Evolutionary conservation across 1,284 basidiomycete species (phyloP).

Genomic region (Rhizopogon parksii): DNA sequence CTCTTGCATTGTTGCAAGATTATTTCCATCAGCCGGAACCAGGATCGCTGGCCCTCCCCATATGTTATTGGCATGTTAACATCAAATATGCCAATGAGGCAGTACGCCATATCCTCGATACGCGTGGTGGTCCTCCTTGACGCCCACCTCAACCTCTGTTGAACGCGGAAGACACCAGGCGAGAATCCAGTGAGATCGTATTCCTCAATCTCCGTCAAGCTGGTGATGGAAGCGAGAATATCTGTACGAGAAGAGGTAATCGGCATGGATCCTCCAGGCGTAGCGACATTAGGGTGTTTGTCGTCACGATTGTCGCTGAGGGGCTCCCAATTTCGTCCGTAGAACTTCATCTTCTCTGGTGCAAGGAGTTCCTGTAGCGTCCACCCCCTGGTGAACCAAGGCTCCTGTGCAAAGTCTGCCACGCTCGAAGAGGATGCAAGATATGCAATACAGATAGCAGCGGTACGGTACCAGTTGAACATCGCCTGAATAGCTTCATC

Average conservation of each 20-base stretch:
- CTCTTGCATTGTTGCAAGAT: no score
- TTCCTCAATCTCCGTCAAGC: no score
- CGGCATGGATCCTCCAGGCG: background rate
- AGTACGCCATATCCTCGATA: no score
- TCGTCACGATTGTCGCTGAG: background rate
- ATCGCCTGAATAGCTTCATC: constrained; percentile 5
- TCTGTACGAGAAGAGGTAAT: background rate
- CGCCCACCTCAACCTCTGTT: background rate
- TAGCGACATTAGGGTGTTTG: background rate
- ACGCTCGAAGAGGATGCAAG: background rate
- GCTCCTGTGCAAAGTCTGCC: background rate
- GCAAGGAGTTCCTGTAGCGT: constrained; percentile 8
- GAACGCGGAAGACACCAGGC: background rate
- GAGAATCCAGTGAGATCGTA: no score
- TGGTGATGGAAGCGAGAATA: background rate
- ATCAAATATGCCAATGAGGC: no score
- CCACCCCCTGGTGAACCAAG: constrained; percentile 7
- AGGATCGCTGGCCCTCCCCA: no score
- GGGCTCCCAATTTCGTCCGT: constrained; percentile 1
- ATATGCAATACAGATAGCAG: background rate
- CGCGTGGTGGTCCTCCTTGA: no score
- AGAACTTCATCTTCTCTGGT: constrained; percentile 2
- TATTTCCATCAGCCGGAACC: no score
- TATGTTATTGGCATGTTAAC: no score
- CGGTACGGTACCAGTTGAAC: constrained; percentile 2